These are phyloP conservation scores for Tylopilus felleus DNA, from an alignment of 768 basidiomycete species.

Conservation along the genomic window DNA sequence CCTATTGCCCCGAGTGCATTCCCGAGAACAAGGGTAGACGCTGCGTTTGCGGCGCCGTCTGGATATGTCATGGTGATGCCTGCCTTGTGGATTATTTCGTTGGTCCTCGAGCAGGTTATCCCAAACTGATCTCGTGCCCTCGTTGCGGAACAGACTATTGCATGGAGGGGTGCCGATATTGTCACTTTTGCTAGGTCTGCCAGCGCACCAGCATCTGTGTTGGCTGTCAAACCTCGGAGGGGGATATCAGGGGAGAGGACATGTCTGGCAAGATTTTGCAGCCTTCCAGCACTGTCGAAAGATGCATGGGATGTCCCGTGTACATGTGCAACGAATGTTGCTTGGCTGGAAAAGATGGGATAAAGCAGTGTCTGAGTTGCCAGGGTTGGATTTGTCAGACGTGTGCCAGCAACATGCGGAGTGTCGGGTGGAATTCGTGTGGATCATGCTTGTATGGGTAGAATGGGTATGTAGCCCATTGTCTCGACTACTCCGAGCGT, in stretches of 20 bases:
- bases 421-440: too few species aligned
- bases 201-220: not conserved
- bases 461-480: too few species aligned
- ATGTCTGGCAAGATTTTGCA: too few species aligned
- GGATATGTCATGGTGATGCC: not conserved
- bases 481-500: too few species aligned
- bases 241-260: too few species aligned
- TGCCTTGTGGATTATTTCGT: not conserved
- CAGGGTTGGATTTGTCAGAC: too few species aligned
- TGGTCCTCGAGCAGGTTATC: too few species aligned
- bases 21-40: not conserved
- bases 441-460: too few species aligned
- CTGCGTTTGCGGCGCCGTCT: not conserved
- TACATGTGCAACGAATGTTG: not conserved
- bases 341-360: not conserved
- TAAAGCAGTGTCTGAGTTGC: too few species aligned
- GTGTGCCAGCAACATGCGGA: too few species aligned
- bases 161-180: not conserved
- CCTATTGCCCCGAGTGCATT: slow-evolving; percentile 1
- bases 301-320: too few species aligned
- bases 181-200: not conserved
- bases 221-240: not conserved
- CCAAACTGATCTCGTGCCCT: not conserved
- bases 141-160: not conserved
- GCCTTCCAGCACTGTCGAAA: too few species aligned